Evolutionary conservation across 1,284 basidiomycete species (phyloP).

Genomic region (Ustanciosporium gigantosporum): DNA sequence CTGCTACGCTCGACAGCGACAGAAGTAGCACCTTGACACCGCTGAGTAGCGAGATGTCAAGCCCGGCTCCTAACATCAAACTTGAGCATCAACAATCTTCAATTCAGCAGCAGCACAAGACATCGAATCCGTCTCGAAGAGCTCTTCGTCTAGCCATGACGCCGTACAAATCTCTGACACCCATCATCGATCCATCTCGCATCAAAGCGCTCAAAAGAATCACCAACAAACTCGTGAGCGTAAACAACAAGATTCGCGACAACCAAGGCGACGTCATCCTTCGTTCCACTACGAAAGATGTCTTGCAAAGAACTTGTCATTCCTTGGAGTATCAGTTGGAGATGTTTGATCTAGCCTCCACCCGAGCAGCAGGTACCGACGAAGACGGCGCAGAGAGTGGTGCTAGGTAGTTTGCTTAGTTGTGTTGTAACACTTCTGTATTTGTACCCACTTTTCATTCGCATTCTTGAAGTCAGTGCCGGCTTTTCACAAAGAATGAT

Average conservation of each 20-base stretch:
- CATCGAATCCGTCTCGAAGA: neutral
- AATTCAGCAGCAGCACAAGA: too few species aligned
- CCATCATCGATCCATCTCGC: constrained; percentile 1
- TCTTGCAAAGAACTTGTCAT: constrained; percentile 2
- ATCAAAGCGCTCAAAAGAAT: neutral
- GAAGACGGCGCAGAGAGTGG: too few species aligned
- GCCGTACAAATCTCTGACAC: neutral
- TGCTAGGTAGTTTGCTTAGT: too few species aligned
- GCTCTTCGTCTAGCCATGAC: neutral
- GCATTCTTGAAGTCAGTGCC: too few species aligned
- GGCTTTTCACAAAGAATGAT: too few species aligned
- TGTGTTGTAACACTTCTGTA: too few species aligned
- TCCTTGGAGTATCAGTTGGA: constrained; percentile 22
- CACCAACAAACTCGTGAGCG: neutral
- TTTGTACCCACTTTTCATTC: too few species aligned
- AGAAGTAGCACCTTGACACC: too few species aligned
- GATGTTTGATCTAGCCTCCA: neutral
- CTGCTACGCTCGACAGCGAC: too few species aligned
- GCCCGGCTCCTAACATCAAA: neutral
- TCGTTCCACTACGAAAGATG: constrained; percentile 14
- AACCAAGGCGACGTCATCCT: constrained; percentile 12
- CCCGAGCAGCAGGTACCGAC: too few species aligned
- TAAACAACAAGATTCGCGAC: constrained; percentile 19
- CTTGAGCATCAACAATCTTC: too few species aligned
- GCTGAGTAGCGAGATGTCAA: too few species aligned